phyloP scores from a whole-genome alignment of 2,329 filamentous ascomycete genomes.

The Ilyonectria robusta region DNA sequence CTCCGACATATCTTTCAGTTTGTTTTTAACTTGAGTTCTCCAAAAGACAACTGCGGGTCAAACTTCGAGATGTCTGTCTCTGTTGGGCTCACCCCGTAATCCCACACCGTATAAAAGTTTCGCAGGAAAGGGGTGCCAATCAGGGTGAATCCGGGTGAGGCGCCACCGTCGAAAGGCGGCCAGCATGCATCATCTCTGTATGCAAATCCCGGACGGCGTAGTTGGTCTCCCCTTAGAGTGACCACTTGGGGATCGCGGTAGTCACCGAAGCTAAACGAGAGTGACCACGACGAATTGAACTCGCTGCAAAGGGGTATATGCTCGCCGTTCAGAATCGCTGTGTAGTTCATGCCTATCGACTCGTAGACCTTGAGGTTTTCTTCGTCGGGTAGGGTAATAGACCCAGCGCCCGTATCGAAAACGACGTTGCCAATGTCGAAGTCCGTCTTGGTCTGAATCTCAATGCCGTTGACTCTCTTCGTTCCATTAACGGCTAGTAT shows the following conservation, averaged over 20 bases:
- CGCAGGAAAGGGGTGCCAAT: constrained; percentile 51
- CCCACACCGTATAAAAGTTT: constrained; percentile 53
- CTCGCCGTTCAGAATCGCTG: constrained; percentile 46
- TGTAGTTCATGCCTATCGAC: constrained; percentile 55
- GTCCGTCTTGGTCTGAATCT: constrained; percentile 20
- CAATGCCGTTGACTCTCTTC: constrained; percentile 38
- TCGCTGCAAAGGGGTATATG: constrained; percentile 53
- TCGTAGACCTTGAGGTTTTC: constrained; percentile 49
- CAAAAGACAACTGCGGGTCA: constrained; percentile 42
- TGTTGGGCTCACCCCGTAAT: constrained; percentile 46
- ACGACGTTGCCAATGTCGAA: constrained; percentile 42
- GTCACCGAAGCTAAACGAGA: constrained; percentile 47
- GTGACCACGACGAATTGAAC: constrained; percentile 54
- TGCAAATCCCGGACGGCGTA: constrained; percentile 52
- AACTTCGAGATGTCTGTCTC: constrained; percentile 24
- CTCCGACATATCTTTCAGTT: background rate
- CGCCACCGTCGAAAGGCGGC: constrained; percentile 52
- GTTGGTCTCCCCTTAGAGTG: constrained; percentile 51
- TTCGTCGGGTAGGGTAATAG: constrained; percentile 46
- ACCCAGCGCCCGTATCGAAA: constrained; percentile 53
- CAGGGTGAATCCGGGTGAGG: constrained; percentile 46
- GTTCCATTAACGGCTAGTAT: constrained; percentile 22
- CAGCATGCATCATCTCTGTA: constrained; percentile 52
- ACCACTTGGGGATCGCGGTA: constrained; percentile 43
- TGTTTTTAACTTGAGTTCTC: constrained; percentile 37